These are phyloP conservation scores for Ensete ventricosum DNA, from an alignment of 176 grass and related monocot species.

Conservation along the genomic window DNA sequence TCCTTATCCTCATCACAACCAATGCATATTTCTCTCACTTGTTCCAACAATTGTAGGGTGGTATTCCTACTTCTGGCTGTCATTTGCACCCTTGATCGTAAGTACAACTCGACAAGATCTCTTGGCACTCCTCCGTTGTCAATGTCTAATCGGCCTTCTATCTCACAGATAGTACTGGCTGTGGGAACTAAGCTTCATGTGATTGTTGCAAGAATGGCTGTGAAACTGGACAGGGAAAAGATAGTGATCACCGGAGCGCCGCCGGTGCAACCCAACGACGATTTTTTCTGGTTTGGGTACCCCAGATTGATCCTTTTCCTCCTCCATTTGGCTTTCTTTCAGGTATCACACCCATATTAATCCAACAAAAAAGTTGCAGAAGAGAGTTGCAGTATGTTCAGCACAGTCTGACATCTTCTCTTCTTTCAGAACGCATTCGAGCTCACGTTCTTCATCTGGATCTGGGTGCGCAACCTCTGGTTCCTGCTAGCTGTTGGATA, in stretches of 20 bases:
- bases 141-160: background rate
- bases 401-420: background rate
- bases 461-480: background rate
- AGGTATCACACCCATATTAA: background rate
- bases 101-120: background rate
- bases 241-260: conserved; percentile 3
- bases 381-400: too few species aligned
- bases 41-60: conserved; percentile 2
- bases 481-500: too few species aligned
- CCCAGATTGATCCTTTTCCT: conserved; percentile 8
- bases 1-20: background rate
- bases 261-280: conserved; percentile 11
- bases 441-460: conserved; percentile 17
- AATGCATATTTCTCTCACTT: background rate
- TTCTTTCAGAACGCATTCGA: conserved; percentile 11
- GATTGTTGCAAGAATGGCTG: conserved; percentile 6
- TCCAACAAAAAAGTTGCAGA: too few species aligned
- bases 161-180: conserved; percentile 5
- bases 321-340: conserved; percentile 11
- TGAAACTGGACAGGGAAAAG: background rate
- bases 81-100: conserved; percentile 10
- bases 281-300: conserved; percentile 14
- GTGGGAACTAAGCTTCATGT: conserved; percentile 15
- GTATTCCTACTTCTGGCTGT: conserved; percentile 22
- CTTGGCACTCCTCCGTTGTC: background rate